phyloP scores from a whole-genome alignment of 1,284 basidiomycete species.

The Megacollybia platyphylla region DNA sequence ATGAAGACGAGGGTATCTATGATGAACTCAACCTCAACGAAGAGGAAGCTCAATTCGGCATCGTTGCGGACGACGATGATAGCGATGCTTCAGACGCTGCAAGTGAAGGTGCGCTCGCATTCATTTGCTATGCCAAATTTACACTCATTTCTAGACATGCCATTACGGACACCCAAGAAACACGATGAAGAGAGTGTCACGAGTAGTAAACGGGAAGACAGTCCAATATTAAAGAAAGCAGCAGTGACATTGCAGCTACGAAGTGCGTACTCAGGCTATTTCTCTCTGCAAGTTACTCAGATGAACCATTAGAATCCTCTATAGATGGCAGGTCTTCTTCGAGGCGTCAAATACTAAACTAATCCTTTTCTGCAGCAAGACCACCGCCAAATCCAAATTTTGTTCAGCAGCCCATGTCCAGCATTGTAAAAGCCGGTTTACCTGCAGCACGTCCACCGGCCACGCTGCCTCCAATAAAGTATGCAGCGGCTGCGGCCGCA shows the following conservation, averaged over 20 bases:
- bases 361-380: slow-evolving; percentile 27
- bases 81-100: slow-evolving; percentile 58
- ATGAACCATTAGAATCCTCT: slow-evolving; percentile 25
- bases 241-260: slow-evolving; percentile 45
- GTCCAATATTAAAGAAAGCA: slow-evolving; percentile 70
- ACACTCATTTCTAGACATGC: slow-evolving; percentile 32
- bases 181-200: slow-evolving; percentile 64
- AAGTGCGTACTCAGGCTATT: slow-evolving; percentile 33
- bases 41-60: slow-evolving; percentile 87
- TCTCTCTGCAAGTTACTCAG: slow-evolving; percentile 4
- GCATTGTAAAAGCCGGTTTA: slow-evolving; percentile 61
- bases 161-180: slow-evolving; percentile 59
- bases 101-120: slow-evolving; percentile 48
- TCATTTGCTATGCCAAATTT: neutral
- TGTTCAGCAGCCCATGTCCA: slow-evolving; percentile 69
- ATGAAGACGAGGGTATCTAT: slow-evolving; percentile 96
- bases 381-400: slow-evolving; percentile 77
- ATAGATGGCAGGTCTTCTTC: slow-evolving; percentile 22
- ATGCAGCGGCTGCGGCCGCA: slow-evolving; percentile 63
- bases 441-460: slow-evolving; percentile 17
- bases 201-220: slow-evolving; percentile 62
- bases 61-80: slow-evolving; percentile 64
- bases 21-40: slow-evolving; percentile 97
- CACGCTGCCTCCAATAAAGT: slow-evolving; percentile 51
- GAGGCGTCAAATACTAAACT: neutral